Conservation (phyloP, 768 basidiomycete species). For the Trametes elegans region DNA sequence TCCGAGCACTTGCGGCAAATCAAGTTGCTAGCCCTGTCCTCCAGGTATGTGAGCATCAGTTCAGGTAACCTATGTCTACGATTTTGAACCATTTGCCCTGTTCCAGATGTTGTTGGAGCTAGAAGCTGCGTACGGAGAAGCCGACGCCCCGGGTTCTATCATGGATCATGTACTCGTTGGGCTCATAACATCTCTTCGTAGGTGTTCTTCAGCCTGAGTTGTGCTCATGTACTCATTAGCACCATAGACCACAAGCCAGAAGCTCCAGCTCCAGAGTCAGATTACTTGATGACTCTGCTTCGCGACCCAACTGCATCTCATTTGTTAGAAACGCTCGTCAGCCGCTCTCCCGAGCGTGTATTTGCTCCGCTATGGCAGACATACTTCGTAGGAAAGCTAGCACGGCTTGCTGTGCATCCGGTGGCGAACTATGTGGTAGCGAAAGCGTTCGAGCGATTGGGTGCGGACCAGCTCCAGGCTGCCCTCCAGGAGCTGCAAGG, state of each 20-base stretch:
- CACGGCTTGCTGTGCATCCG: slow-evolving; percentile 77
- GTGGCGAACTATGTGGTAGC: slow-evolving; percentile 94
- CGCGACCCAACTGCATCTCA: slow-evolving; percentile 89
- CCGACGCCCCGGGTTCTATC: slow-evolving; percentile 63
- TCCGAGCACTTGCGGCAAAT: slow-evolving; percentile 71
- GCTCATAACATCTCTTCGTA: slow-evolving; percentile 63
- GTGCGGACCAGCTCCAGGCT: slow-evolving; percentile 50
- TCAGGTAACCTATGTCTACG: no score
- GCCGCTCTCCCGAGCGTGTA: slow-evolving; percentile 53
- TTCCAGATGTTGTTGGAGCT: slow-evolving; percentile 79
- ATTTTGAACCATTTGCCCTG: not conserved
- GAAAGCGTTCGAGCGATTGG: slow-evolving; percentile 64
- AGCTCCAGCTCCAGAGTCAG: slow-evolving; percentile 48
- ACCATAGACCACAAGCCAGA: slow-evolving; percentile 38
- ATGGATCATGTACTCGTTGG: slow-evolving; percentile 83
- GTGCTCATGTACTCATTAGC: not conserved
- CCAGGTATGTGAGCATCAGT: slow-evolving; percentile 47
- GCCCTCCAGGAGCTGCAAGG: slow-evolving; percentile 59
- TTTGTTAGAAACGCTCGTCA: slow-evolving; percentile 78
- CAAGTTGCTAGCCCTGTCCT: slow-evolving; percentile 77
- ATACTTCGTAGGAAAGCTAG: slow-evolving; percentile 75
- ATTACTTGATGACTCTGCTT: slow-evolving; percentile 79
- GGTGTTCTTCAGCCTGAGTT: slow-evolving; percentile 24
- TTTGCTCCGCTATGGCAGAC: slow-evolving; percentile 72
- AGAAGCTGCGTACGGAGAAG: slow-evolving; percentile 65